Evolutionary conservation across 2,329 filamentous ascomycete genomes (phyloP), one percentile per base, ranked within the genome.

Genomic region (Gaeumannomyces tritici): DNA sequence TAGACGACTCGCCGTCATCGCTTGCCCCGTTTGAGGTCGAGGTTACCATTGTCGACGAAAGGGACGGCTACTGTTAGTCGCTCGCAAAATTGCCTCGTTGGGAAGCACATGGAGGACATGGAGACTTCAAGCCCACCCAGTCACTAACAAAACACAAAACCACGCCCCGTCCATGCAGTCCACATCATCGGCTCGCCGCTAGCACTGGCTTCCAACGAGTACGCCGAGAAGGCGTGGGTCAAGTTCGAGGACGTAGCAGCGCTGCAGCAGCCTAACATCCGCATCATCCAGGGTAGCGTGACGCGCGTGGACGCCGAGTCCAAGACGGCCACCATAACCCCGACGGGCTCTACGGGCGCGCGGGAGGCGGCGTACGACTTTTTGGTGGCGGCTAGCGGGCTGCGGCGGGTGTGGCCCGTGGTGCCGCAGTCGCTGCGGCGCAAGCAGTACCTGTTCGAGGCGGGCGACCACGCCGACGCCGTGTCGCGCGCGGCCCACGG

Each of bases 111-210:
- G 7, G 8, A 18, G 26, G 29, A 27, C 57, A 35, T 28, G 21
- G 27, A 12, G 29, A 27, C n/a, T 35, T 28, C 9, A 4, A 15
- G 11, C 56, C 18, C 13, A 2, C 29, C 33, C 4, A 13, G 12
- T 35, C 24, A 24, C 12, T 55, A 1, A 56, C 24, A 31, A 15
- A 6, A 2, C 27, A 12, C 61, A 54, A 61, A 29, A 64, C 31
- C 21, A 55, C n/a, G 18, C 9, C 35, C 59, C 60, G 59, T 54
- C 62, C 62, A 62, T 66, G 24, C 64, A 91, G 89, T 86, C 73
- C 90, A 93, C 72, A 73, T 90, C 29, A 91, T 93, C 68, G 89
- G 89, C 60, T 85, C 87, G 0, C 90, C 90, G 0, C 80, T 92
- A 9, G 89, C 88, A 2, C 81, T 92, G 60, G 84, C 87, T 21